Base-by-base conservation (phyloP, 495 filamentous ascomycete genomes). In the Aspergillus wentii region DNA sequence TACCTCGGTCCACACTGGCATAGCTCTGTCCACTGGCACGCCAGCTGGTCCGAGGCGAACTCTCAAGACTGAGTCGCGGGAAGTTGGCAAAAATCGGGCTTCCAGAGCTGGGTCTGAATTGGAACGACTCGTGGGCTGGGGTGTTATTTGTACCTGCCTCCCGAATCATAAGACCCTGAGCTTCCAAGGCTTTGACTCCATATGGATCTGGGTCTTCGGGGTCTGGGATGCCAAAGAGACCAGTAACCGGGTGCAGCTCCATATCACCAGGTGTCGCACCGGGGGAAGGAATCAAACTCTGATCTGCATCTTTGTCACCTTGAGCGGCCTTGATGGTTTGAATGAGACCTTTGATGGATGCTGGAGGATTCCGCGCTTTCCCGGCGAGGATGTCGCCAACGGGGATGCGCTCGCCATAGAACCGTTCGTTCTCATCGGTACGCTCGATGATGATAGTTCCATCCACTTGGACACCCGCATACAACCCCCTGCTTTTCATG, bases 271-370 rank as follows among this genome's bases (percentile, higher is more conserved):
- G 87, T 5, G 86, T 77, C 17, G 83, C 80, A 23, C 84, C 80
- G 5, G 66, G 44, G 4, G 73, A 43, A 5, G 63, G 72, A 3
- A 85, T 29, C 8, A 70, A 27, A 20, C 33, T 56, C 35, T 76
- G 71, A 57, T 94, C 85, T 10, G 87, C 80, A 44, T 88, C 75
- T 3, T 53, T 60, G 32, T 88, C 80, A 9, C 88, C 89, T 58
- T 94, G 86, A 2, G 88, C 89, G 6, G 86, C 80, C 61, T 88
- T 88, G 61, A 94, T 69, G 8, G 89, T 86, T 52, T 88, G 79
- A 48, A 84, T 76, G 7, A 95, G 68, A 7, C 76, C 76, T 17
- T 74, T 68, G 45, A 80, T 76, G 11, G 69, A 66, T 34, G 78
- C 72, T 8, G 88, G 76, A 26, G 78, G 76, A 54, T 85, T 76